phyloP scores from a whole-genome alignment of 768 basidiomycete species.

The Pleurotus eryngii region DNA sequence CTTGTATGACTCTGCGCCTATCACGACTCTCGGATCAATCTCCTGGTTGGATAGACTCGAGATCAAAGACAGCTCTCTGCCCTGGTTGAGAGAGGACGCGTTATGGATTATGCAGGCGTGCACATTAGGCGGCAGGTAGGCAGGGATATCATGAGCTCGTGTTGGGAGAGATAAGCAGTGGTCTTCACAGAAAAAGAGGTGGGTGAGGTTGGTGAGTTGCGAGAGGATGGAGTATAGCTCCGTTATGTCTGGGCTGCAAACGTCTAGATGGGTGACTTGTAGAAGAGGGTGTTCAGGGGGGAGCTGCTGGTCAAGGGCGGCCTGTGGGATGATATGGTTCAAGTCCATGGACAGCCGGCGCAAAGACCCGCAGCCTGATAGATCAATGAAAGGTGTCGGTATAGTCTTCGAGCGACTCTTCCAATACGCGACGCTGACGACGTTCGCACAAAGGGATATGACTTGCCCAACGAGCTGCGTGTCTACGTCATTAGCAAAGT shows the following conservation, averaged over 20 bases:
- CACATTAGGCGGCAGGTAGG: not conserved
- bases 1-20: not conserved
- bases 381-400: not conserved
- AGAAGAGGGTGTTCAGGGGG: not conserved
- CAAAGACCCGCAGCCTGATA: not conserved
- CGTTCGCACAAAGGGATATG: not conserved
- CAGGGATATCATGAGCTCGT: not conserved
- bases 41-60: not conserved
- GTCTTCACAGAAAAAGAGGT: slow-evolving; percentile 7
- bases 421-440: slow-evolving; percentile 2
- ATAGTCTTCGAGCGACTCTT: not conserved
- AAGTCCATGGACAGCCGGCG: slow-evolving; percentile 3
- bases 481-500: not conserved
- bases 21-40: not conserved
- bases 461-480: not conserved
- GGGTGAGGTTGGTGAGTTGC: not conserved
- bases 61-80: too few species aligned
- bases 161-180: not conserved
- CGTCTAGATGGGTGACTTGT: not conserved
- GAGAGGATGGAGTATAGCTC: not conserved
- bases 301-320: not conserved
- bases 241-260: not conserved
- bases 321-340: not conserved
- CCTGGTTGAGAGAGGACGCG: not conserved
- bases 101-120: not conserved